These are phyloP conservation scores for Phalaenopsis equestris DNA, from an alignment of 106 monocot species.

Conservation along the genomic window DNA sequence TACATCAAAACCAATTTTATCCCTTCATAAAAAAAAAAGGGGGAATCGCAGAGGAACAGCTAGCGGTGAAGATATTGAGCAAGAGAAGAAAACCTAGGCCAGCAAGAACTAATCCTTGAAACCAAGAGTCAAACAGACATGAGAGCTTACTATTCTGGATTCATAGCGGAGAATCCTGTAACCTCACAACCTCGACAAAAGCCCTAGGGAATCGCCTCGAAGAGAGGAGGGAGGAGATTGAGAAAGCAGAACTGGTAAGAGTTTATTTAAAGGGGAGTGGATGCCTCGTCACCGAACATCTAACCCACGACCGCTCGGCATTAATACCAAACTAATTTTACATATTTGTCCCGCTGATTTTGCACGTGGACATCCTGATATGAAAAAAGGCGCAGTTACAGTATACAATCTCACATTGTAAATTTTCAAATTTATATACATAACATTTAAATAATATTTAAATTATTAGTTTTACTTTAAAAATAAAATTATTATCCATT, in stretches of 20 bases:
- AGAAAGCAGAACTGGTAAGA: neutral
- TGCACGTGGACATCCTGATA: neutral
- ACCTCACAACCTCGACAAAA: neutral
- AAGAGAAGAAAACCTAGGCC: neutral
- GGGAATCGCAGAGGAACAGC: neutral
- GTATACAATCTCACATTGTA: too few relatives aligned
- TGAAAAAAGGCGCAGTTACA: too few relatives aligned
- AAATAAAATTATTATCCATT: too few relatives aligned
- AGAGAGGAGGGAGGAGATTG: neutral
- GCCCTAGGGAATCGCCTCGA: neutral
- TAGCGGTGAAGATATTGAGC: neutral
- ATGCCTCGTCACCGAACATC: neutral
- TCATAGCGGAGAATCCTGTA: constrained; percentile 1
- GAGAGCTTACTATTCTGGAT: constrained; percentile 6
- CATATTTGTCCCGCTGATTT: neutral
- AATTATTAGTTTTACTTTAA: too few relatives aligned
- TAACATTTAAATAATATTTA: too few relatives aligned
- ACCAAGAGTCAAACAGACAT: neutral
- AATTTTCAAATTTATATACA: too few relatives aligned
- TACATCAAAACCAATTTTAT: neutral
- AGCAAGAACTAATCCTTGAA: neutral
- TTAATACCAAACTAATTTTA: neutral
- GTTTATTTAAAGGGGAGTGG: constrained; percentile 1
- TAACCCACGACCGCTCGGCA: neutral
- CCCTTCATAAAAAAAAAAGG: neutral